Percentiles rank a stretch among this genome's conserved stretches.
Evolutionary conservation across 2,329 filamentous ascomycete species (phyloP).

Genomic region (Pseudogymnoascus sp.): DNA sequence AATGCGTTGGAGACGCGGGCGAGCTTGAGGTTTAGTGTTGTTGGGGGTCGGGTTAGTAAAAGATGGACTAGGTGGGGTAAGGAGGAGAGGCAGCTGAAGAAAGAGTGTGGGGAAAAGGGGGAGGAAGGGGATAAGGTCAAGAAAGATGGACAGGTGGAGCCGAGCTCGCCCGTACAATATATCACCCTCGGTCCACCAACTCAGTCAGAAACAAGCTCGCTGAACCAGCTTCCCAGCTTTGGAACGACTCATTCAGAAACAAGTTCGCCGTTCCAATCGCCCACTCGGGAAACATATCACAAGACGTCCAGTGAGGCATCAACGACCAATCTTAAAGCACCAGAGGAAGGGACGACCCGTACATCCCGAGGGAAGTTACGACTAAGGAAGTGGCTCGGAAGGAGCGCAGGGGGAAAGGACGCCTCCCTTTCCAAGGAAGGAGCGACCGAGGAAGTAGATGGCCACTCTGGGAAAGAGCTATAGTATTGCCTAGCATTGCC

Average conservation of each 20-base stretch:
- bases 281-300: background rate
- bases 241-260: background rate
- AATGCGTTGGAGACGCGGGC: slow-evolving; percentile 60
- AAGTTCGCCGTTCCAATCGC: background rate
- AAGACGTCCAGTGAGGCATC: background rate
- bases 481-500: background rate
- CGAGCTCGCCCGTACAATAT: background rate
- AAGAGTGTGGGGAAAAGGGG: background rate
- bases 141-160: background rate
- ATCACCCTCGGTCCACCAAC: background rate
- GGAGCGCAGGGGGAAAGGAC: background rate
- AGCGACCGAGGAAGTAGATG: background rate
- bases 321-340: background rate
- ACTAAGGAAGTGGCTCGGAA: background rate
- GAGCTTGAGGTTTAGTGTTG: slow-evolving; percentile 33
- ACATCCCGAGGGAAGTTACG: background rate
- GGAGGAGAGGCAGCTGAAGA: background rate
- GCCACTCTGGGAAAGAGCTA: background rate
- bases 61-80: background rate
- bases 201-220: background rate
- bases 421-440: background rate
- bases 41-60: background rate
- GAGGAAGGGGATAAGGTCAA: background rate
- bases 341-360: background rate
- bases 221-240: background rate